Evolutionary conservation across 78 protist species (phyloP), one percentile per base, ranked within the genome.

Genomic region (Parvularia atlantis): DNA sequence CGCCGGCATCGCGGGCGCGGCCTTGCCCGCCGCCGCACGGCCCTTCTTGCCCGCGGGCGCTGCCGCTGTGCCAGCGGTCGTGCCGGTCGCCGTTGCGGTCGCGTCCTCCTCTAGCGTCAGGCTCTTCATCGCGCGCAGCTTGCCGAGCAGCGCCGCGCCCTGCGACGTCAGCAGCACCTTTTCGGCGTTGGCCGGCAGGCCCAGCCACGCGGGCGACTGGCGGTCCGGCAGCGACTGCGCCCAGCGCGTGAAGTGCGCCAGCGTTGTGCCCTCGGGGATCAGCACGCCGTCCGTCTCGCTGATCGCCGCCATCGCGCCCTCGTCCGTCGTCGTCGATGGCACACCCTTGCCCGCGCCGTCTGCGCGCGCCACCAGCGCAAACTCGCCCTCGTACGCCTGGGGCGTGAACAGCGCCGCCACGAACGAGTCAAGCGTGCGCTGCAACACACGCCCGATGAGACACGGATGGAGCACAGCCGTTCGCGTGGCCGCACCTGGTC

Each of bases 141-240:
- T 28, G 39, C 19, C 74, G 4, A 41, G 46, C 46, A 41, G 46
- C 46, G 4, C 19, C 19, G 19, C 46, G 9, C 71, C 79, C 53
- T 70, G 66, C 53, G 73, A 30, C 50, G 69, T 53, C 48, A 86
- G 77, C 35, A 90, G 43, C 40, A 80, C 60, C 19, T 2, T 36
- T 43, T 89, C 89, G 1, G 93, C 91, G 66, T 81, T 64, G 43
- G 63, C 82, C 11, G 92, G 92, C 28, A 91, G 80, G 33, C 96
- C 96, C 22, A 89, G 73, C 96, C 93, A 89, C 46, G 76, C 63
- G 28, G 96, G 96, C 28, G 87, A 26, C 36, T 87, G 80, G 22
- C 43, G 10, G 24, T 62, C 71, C n/a, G 95, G 89, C 28, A 91
- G 66, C 28, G 63, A 2, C 19, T 53, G 71, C 20, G 69, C 78